Conservation (phyloP, 1,284 basidiomycete species). For the Hemileia vastatrix region DNA sequence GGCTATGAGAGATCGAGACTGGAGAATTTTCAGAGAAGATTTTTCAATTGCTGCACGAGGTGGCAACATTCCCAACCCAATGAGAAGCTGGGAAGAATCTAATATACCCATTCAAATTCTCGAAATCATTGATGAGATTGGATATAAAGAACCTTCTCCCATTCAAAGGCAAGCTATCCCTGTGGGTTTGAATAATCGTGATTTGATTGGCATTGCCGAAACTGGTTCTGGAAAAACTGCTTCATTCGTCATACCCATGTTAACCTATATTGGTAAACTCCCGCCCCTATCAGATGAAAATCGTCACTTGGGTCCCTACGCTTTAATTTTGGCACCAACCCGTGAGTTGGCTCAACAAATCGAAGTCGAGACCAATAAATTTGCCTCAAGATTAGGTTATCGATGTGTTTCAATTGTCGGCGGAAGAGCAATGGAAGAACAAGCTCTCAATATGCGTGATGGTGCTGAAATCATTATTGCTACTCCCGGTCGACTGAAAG, state of each 20-base stretch:
- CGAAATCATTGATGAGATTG: slow-evolving; percentile 74
- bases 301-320: slow-evolving; percentile 82
- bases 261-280: slow-evolving; percentile 79
- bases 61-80: slow-evolving; percentile 80
- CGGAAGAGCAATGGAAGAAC: slow-evolving; percentile 78
- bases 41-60: slow-evolving; percentile 85
- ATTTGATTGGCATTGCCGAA: slow-evolving; percentile 96
- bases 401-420: slow-evolving; percentile 95
- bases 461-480: slow-evolving; percentile 98
- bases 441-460: slow-evolving; percentile 87
- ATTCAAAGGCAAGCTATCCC: slow-evolving; percentile 98
- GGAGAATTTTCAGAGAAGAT: slow-evolving; percentile 98
- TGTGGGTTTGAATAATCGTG: slow-evolving; percentile 87
- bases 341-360: slow-evolving; percentile 98
- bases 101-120: slow-evolving; percentile 68
- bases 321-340: slow-evolving; percentile 87
- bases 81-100: slow-evolving; percentile 86
- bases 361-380: slow-evolving; percentile 81
- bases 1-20: slow-evolving; percentile 96
- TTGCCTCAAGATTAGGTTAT: slow-evolving; percentile 75
- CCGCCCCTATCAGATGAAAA: slow-evolving; percentile 81
- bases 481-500: slow-evolving; percentile 92
- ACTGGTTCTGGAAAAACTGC: slow-evolving; percentile 99
- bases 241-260: slow-evolving; percentile 97
- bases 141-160: slow-evolving; percentile 91